phyloP scores from a whole-genome alignment of 1,284 basidiomycete genomes.

The Cutaneotrichosporon sp. region DNA sequence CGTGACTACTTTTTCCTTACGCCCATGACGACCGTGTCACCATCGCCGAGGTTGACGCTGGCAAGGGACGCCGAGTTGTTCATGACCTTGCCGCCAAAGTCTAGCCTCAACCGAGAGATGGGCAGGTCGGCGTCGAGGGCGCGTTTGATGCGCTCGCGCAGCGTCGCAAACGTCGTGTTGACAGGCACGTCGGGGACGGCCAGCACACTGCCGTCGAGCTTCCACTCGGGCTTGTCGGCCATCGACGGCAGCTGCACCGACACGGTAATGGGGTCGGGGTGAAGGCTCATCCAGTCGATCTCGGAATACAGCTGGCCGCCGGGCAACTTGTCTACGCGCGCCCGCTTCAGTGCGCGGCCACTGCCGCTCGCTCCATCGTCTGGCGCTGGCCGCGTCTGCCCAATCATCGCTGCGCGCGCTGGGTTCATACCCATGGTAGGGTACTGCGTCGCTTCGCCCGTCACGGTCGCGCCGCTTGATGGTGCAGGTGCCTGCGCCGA shows the following conservation, averaged over 20 bases:
- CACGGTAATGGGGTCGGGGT: conserved; percentile 80
- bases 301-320: conserved; percentile 31
- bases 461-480: conserved; percentile 43
- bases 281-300: conserved; percentile 75
- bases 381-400: conserved; percentile 9
- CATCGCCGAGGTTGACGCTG: conserved; percentile 80
- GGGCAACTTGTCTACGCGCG: conserved; percentile 19
- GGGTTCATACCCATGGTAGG: conserved; percentile 33
- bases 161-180: conserved; percentile 71
- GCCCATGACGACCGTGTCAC: conserved; percentile 68
- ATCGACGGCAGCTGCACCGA: conserved; percentile 72
- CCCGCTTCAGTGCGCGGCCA: conserved; percentile 21
- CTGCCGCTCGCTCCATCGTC: conserved; percentile 13
- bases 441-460: conserved; percentile 41
- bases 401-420: conserved; percentile 50
- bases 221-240: conserved; percentile 80
- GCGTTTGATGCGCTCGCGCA: conserved; percentile 77
- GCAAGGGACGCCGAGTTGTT: conserved; percentile 79
- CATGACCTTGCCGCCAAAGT: conserved; percentile 72
- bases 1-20: conserved; percentile 57
- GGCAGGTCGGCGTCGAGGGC: conserved; percentile 68
- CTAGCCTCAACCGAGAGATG: conserved; percentile 70
- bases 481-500: conserved; percentile 37
- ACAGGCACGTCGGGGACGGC: conserved; percentile 73
- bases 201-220: conserved; percentile 72